These are phyloP conservation scores for Quercus wislizeni DNA, from an alignment of 306 rosid genomes.

Conservation along the genomic window DNA sequence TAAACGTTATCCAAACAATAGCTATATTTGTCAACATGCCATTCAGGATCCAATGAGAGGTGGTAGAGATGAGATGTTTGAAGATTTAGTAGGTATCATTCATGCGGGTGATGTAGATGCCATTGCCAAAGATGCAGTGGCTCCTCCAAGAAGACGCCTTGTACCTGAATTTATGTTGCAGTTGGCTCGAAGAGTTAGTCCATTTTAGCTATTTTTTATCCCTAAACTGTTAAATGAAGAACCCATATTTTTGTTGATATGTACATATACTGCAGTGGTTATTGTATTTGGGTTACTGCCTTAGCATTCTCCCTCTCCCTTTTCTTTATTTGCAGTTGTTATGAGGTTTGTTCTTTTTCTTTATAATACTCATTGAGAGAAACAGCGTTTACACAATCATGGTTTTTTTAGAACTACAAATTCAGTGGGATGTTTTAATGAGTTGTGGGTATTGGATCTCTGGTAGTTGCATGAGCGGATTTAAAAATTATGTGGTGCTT, in stretches of 20 bases:
- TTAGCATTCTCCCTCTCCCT: not conserved
- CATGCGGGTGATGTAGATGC: constrained; percentile 70
- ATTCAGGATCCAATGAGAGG: constrained; percentile 98
- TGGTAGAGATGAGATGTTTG: constrained; percentile 72
- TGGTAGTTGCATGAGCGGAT: too few relatives aligned
- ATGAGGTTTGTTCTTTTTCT: not conserved
- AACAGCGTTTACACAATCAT: not conserved
- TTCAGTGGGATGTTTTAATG: too few relatives aligned
- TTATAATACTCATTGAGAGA: not conserved
- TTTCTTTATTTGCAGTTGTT: not conserved
- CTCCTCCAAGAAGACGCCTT: constrained; percentile 82
- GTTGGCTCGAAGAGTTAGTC: constrained; percentile 80
- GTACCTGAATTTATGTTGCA: constrained; percentile 86
- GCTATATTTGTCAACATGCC: not conserved
- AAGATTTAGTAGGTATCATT: constrained; percentile 63
- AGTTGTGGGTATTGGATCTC: too few relatives aligned
- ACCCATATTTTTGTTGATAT: not conserved
- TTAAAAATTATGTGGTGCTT: too few relatives aligned
- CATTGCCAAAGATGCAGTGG: constrained; percentile 56
- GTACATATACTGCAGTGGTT: constrained; percentile 6
- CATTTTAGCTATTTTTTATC: constrained; percentile 46
- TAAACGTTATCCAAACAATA: too few relatives aligned
- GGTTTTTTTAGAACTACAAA: too few relatives aligned
- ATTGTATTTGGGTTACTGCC: not conserved
- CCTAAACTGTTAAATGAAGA: not conserved